phyloP scores from a whole-genome alignment of 495 filamentous ascomycete genomes.

The Rostrohypoxylon terebratum region DNA sequence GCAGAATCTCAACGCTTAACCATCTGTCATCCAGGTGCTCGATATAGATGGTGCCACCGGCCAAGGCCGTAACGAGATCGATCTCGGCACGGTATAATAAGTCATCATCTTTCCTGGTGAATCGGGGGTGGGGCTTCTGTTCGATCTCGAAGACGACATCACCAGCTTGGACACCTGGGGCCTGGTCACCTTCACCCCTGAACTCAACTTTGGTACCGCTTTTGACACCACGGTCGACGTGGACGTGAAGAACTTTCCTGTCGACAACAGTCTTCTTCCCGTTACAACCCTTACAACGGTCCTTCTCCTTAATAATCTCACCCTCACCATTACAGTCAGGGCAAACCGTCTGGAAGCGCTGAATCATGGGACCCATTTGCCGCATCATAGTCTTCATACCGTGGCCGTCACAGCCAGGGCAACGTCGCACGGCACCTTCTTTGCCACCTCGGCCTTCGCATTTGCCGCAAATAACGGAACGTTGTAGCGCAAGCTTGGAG shows the following conservation, averaged over 20 bases:
- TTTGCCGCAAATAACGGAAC: slow-evolving; percentile 94
- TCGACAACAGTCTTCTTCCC: slow-evolving; percentile 99
- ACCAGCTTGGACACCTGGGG: slow-evolving; percentile 89
- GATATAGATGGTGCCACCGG: slow-evolving; percentile 85
- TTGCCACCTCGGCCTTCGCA: slow-evolving; percentile 97
- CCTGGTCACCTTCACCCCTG: slow-evolving; percentile 95
- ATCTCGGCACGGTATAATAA: slow-evolving; percentile 96
- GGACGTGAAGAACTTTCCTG: slow-evolving; percentile 97
- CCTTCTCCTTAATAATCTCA: slow-evolving; percentile 94
- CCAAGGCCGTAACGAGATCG: slow-evolving; percentile 94
- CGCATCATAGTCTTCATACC: slow-evolving; percentile 99
- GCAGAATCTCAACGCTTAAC: slow-evolving; percentile 89
- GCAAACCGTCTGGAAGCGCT: slow-evolving; percentile 99
- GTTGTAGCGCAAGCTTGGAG: slow-evolving; percentile 96
- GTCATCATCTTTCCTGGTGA: slow-evolving; percentile 96
- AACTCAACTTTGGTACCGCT: slow-evolving; percentile 96
- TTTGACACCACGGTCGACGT: slow-evolving; percentile 94
- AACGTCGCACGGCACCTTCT: slow-evolving; percentile 94
- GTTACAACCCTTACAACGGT: slow-evolving; percentile 91
- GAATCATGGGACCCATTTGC: slow-evolving; percentile 99
- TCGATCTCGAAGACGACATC: slow-evolving; percentile 98
- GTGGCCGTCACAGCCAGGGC: slow-evolving; percentile 86
- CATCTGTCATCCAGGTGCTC: slow-evolving; percentile 98
- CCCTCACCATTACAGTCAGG: slow-evolving; percentile 97
- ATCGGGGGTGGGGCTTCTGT: slow-evolving; percentile 94